A percentile compares a stretch with the other conserved stretches of the same genome.
Evolutionary conservation across 2,329 filamentous ascomycete genomes (phyloP).

Genomic region (Trichoderma atrobrunneum): DNA sequence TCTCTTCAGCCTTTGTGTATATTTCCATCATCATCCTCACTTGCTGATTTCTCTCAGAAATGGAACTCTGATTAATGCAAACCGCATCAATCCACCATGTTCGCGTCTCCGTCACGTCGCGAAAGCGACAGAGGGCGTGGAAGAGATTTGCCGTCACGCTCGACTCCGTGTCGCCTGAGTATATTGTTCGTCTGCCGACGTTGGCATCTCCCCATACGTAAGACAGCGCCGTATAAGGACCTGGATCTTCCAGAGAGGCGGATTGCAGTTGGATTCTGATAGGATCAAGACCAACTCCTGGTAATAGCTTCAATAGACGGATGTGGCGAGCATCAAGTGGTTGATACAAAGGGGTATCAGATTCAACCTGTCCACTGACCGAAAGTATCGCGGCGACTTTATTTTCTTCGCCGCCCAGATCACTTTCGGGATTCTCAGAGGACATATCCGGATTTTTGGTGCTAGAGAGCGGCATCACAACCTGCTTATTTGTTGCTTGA

Average conservation of each 20-base stretch:
- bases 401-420: neutral
- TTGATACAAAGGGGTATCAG: neutral
- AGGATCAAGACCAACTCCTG: neutral
- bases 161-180: neutral
- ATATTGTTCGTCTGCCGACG: neutral
- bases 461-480: rapidly evolving
- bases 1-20: neutral
- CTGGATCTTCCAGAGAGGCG: neutral
- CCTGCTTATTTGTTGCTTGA: neutral
- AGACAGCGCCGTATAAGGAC: neutral
- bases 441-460: neutral
- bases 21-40: neutral
- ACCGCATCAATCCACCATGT: neutral
- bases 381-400: neutral
- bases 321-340: neutral
- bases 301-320: neutral
- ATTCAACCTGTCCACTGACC: neutral
- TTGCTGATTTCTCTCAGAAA: neutral
- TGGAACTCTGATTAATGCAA: neutral
- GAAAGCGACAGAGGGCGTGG: neutral
- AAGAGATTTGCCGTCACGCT: neutral
- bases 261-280: neutral
- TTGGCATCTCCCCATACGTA: neutral
- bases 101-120: neutral
- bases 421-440: neutral